A percentile compares a stretch with the other conserved stretches of the same genome.
phyloP scores from a whole-genome alignment of 2,329 filamentous ascomycete genomes.

The Rutstroemia sydowiana region DNA sequence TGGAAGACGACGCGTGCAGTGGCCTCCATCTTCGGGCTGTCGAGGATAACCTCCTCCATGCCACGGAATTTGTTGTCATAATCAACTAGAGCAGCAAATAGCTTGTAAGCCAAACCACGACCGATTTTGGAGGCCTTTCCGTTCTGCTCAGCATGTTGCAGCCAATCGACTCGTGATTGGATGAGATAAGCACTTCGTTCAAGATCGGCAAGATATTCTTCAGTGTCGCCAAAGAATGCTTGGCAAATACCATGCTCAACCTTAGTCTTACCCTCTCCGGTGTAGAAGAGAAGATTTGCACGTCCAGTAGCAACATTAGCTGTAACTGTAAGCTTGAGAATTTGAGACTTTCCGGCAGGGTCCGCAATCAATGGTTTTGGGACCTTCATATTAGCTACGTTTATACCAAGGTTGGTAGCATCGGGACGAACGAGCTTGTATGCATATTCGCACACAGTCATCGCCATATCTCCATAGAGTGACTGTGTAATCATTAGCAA shows the following conservation, averaged over 20 bases:
- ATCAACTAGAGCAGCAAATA: slow-evolving; percentile 51
- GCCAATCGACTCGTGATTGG: slow-evolving; percentile 6
- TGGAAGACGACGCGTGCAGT: slow-evolving; percentile 40
- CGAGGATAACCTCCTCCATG: slow-evolving; percentile 51
- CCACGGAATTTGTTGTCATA: slow-evolving; percentile 47
- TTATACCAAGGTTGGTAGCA: slow-evolving; percentile 38
- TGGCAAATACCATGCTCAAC: slow-evolving; percentile 6
- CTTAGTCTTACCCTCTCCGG: slow-evolving; percentile 33
- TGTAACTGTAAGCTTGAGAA: slow-evolving; percentile 50
- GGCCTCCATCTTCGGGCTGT: slow-evolving; percentile 40
- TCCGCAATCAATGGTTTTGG: slow-evolving; percentile 58
- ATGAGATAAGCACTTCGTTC: slow-evolving; percentile 9
- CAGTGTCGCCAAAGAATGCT: slow-evolving; percentile 5
- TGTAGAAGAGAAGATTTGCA: slow-evolving; percentile 51
- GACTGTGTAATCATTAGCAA: slow-evolving; percentile 28
- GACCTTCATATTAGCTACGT: slow-evolving; percentile 60
- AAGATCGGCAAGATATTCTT: slow-evolving; percentile 3
- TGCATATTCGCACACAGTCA: slow-evolving; percentile 50
- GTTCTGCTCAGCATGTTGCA: slow-evolving; percentile 7
- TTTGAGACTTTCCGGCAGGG: slow-evolving; percentile 18
- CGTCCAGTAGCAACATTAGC: slow-evolving; percentile 48
- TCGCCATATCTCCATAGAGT: slow-evolving; percentile 53
- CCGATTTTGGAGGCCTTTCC: slow-evolving; percentile 61
- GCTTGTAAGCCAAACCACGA: slow-evolving; percentile 63
- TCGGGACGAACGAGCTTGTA: slow-evolving; percentile 33